Conservation (phyloP, 345 rosid genomes). For the Raphanus raphanistrum region DNA sequence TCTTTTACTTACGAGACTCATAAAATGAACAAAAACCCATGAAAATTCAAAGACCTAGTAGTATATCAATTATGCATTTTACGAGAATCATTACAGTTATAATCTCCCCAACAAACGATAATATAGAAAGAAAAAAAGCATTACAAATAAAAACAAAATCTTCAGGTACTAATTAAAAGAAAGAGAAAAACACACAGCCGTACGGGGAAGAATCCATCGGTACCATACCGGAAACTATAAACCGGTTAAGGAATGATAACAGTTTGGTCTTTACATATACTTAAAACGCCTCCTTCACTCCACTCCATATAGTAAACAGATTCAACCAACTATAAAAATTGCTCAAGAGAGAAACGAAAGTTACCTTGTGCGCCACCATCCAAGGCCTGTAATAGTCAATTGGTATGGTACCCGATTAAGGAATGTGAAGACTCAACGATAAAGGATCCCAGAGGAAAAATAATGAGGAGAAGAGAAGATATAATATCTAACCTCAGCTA, state of each 20-base stretch:
- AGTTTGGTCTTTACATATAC: conserved; percentile 31
- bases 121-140: not conserved
- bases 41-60: too few species aligned
- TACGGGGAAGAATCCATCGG: conserved; percentile 12
- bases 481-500: conserved; percentile 29
- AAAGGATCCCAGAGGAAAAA: not conserved
- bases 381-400: conserved; percentile 13
- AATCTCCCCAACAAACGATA: conserved; percentile 19
- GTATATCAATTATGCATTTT: too few species aligned
- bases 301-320: conserved; percentile 7
- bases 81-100: not conserved
- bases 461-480: not conserved
- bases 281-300: conserved; percentile 5
- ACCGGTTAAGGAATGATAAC: conserved; percentile 6
- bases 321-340: conserved; percentile 14
- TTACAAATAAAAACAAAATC: conserved; percentile 22
- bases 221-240: conserved; percentile 33
- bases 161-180: not conserved
- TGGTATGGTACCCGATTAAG: not conserved
- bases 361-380: conserved; percentile 1
- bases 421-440: not conserved
- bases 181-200: not conserved
- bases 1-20: not conserved
- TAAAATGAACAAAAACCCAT: not conserved
- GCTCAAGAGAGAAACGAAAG: conserved; percentile 24